Conservation (phyloP, 768 basidiomycete genomes). For the Butyriboletus loyo region DNA sequence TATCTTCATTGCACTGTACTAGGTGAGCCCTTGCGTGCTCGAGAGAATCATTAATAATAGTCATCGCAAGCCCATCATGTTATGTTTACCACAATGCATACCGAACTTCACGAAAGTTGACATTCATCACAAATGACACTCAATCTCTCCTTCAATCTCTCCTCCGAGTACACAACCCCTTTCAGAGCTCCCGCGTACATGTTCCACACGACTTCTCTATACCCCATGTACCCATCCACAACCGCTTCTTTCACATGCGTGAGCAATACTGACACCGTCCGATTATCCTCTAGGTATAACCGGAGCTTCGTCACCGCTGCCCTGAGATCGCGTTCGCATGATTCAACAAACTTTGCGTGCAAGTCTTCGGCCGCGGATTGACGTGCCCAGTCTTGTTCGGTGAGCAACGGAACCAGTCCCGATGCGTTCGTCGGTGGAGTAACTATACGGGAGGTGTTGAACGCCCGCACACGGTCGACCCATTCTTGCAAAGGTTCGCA, state of each 20-base stretch:
- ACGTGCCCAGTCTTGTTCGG: slow-evolving; percentile 48
- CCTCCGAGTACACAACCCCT: slow-evolving; percentile 33
- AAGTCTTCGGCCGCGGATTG: slow-evolving; percentile 46
- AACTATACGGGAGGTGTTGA: slow-evolving; percentile 24
- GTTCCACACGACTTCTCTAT: slow-evolving; percentile 59
- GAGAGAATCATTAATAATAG: neutral
- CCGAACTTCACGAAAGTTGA: neutral
- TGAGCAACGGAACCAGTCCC: slow-evolving; percentile 24
- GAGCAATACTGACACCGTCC: slow-evolving; percentile 75
- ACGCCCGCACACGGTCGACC: slow-evolving; percentile 49
- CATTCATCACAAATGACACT: slow-evolving; percentile 33
- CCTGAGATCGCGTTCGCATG: slow-evolving; percentile 54
- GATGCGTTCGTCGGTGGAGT: slow-evolving; percentile 17
- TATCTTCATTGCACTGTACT: neutral
- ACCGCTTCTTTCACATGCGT: slow-evolving; percentile 74
- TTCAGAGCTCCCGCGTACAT: slow-evolving; percentile 40
- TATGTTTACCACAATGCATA: neutral
- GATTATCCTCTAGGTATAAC: slow-evolving; percentile 77
- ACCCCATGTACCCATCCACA: slow-evolving; percentile 69
- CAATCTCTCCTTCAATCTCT: slow-evolving; percentile 40
- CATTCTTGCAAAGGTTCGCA: slow-evolving; percentile 62
- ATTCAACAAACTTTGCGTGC: slow-evolving; percentile 52
- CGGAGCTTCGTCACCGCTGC: slow-evolving; percentile 56
- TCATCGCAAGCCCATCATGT: neutral
- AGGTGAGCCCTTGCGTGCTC: neutral